Base-by-base conservation (phyloP, 768 basidiomycete species). In the button mushroom (Agaricus bisporus) region DNA sequence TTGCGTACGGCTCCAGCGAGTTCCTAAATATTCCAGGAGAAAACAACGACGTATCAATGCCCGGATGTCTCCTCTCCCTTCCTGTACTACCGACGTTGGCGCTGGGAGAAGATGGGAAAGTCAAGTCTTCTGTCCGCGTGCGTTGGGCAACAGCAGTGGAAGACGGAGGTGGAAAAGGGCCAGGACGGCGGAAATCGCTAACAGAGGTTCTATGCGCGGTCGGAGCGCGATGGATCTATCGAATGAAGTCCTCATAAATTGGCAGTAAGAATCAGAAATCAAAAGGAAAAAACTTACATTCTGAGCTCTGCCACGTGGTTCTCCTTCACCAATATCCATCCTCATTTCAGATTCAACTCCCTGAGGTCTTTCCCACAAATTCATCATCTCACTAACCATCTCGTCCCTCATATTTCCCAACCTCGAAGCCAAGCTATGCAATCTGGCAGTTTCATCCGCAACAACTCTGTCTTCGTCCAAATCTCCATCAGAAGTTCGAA, bases 11-110 rank as follows among this genome's bases (percentile, higher is more conserved):
- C 50, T 74, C 71, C 55, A 81, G 65, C 2, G 79, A 78, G 47
- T 74, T 74, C 25, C 77, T 63, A 66, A 79, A 79, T 1, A 75
- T 74, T 4, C 79, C 78, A 41, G 76, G 72, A 8, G 69, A 68
- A 57, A 73, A 75, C 1, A 67, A 61, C 11, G 69, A 64, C 0
- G 72, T 66, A 57, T 75, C 63, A 11, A 74, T 54, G 5, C 48
- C 42, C 4, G 28, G 17, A 20, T 42, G 42, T 20, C 46, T 47
- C 17, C 39, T 41, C 12, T 48, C 53, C 5, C 44, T 29, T 39
- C 15, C 38, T 39, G 39, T 10, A 39, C 29, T 46, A 39, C 6
- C 5, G 25, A 22, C 11, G 17, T 26, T 26, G 41, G 47, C 35
- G 20, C 32, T 39, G 25, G 48, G 17, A 39, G 36, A 38, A 32